Evolutionary conservation across 2,329 filamentous ascomycete genomes (phyloP).

Genomic region (Cadophora malorum): DNA sequence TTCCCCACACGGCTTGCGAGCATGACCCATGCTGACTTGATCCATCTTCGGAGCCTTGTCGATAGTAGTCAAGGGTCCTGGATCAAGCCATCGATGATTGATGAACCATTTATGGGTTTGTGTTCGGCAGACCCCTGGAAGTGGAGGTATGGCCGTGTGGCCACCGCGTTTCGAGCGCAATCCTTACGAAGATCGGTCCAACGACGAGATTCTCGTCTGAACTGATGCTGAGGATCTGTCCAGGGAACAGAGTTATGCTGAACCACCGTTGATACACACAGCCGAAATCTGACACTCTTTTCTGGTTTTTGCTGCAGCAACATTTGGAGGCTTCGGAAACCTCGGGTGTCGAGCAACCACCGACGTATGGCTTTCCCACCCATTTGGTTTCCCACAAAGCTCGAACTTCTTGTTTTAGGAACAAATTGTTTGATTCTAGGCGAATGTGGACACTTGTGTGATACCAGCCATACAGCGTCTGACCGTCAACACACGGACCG

Average conservation of each 20-base stretch:
- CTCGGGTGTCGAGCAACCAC: slow-evolving; percentile 9
- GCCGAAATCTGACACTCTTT: slow-evolving; percentile 19
- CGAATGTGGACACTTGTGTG: slow-evolving; percentile 36
- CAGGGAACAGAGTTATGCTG: slow-evolving; percentile 39
- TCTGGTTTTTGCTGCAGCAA: slow-evolving; percentile 7
- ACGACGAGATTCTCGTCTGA: slow-evolving; percentile 41
- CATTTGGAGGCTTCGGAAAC: slow-evolving; percentile 8
- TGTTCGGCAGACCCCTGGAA: slow-evolving; percentile 35
- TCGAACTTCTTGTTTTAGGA: slow-evolving; percentile 28
- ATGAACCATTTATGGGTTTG: slow-evolving; percentile 34
- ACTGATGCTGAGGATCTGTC: slow-evolving; percentile 41
- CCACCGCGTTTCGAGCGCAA: slow-evolving; percentile 38
- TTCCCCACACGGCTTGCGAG: slow-evolving; percentile 43
- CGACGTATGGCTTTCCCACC: slow-evolving; percentile 3
- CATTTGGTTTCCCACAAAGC: slow-evolving; percentile 20
- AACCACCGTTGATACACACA: slow-evolving; percentile 40
- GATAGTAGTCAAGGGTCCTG: slow-evolving; percentile 41
- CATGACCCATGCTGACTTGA: slow-evolving; percentile 40
- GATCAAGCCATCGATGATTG: slow-evolving; percentile 39
- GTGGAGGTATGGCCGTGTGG: slow-evolving; percentile 34
- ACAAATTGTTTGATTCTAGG: slow-evolving; percentile 37
- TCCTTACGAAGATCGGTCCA: slow-evolving; percentile 38
- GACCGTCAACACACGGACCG: slow-evolving; percentile 42
- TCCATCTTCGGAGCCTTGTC: slow-evolving; percentile 43
- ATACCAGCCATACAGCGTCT: slow-evolving; percentile 39